These are phyloP conservation scores for Kuraishia ogatae DNA, from an alignment of 805 yeast genomes.

Conservation along the genomic window DNA sequence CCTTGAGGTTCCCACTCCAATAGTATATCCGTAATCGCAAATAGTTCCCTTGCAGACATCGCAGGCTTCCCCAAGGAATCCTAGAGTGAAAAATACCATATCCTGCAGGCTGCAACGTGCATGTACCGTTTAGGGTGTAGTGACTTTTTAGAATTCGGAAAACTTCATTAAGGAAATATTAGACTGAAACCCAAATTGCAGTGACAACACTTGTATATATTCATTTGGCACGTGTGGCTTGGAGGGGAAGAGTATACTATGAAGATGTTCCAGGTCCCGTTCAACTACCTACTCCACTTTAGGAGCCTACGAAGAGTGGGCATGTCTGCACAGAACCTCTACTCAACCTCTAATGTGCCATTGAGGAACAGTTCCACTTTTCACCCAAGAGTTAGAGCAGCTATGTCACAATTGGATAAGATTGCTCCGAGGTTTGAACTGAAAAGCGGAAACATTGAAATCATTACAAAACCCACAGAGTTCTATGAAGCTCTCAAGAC, in stretches of 20 bases:
- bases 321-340: background rate
- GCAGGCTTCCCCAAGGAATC: background rate
- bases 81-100: background rate
- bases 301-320: background rate
- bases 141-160: background rate
- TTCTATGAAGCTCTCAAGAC: slow-evolving; percentile 60
- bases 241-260: background rate
- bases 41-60: background rate
- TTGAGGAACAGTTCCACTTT: slow-evolving; percentile 8
- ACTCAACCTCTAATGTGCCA: background rate
- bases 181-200: background rate
- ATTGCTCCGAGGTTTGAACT: slow-evolving; percentile 64
- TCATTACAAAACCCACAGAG: slow-evolving; percentile 57
- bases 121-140: background rate
- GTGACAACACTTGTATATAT: background rate
- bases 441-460: slow-evolving; percentile 44
- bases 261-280: background rate
- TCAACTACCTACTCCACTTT: background rate
- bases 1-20: background rate
- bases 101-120: background rate
- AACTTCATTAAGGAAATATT: too few species aligned
- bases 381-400: slow-evolving; percentile 18
- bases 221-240: too few species aligned
- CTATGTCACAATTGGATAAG: slow-evolving; percentile 43
- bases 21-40: background rate